Base-by-base conservation (phyloP, 2,329 filamentous ascomycete genomes). In the Penicillium sclerotigenum region DNA sequence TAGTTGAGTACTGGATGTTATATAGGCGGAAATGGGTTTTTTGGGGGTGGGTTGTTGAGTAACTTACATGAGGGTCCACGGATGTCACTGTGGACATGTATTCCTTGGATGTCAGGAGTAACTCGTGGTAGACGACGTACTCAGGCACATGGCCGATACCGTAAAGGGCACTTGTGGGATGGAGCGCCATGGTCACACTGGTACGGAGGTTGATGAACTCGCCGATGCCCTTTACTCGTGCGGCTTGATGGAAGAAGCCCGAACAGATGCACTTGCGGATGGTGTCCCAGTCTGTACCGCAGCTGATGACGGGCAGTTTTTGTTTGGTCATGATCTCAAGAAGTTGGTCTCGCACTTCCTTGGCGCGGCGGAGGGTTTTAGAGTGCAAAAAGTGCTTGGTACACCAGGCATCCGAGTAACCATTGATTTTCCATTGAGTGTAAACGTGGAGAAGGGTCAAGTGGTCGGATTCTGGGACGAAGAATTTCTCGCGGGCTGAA, bases 61-160 rank as follows among this genome's bases (percentile, higher is more conserved):
- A 55, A 70, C 75, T 73, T 74, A 78, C 75, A 71, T 95, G 91
- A 50, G 94, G 93, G 72, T 99, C 94, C 1, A 99, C 94, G 1
- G 91, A 86, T 5, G 94, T 99, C 10, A 99, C 94, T 5, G 91
- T 96, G 3, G 90, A 95, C 86, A 99, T 97, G 78, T 97, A 99
- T 72, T 97, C 94, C 71, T 96, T 97, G 55, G 87, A 90, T 0
- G 94, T 99, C 58, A 99, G 84, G 66, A 99, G 96, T 56, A 99
- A 84, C 75, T 99, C 94, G 79, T 99, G 94, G 75, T 99, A 99
- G 40, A 99, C 87, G 50, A 99, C 91, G 69, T 97, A 97, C 71
- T 99, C 94, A 1, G 95, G 94, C 24, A 96, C 84, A 73, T 96
- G 95, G 4, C 94, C 94, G 1, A 91, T 81, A 24, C 94, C 94